Conservation (phyloP, 352 stramenopile genomes). For the Phytophthora brassicae region DNA sequence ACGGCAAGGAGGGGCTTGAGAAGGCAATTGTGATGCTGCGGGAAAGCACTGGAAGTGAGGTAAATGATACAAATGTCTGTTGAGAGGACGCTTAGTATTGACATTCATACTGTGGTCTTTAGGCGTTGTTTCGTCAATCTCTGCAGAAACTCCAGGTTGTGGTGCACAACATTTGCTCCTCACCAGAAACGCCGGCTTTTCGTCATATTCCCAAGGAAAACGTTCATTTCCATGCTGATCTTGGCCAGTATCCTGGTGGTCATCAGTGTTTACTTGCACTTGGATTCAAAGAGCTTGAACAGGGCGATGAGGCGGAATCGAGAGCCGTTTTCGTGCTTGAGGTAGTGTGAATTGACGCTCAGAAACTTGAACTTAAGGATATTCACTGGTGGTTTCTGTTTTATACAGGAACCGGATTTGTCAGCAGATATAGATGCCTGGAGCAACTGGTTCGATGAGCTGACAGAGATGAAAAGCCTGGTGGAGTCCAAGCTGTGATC, state of each 20-base stretch:
- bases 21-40: slow-evolving; percentile 43
- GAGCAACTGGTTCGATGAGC: slow-evolving; percentile 79
- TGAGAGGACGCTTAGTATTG: not conserved
- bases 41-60: slow-evolving; percentile 40
- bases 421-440: slow-evolving; percentile 73
- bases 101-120: not conserved
- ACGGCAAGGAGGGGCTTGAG: slow-evolving; percentile 46
- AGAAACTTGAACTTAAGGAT: not conserved
- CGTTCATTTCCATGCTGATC: slow-evolving; percentile 59
- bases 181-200: slow-evolving; percentile 69
- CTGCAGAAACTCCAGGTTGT: slow-evolving; percentile 56
- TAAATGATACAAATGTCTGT: slow-evolving; percentile 6
- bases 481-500: slow-evolving; percentile 38
- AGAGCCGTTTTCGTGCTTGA: slow-evolving; percentile 67
- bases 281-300: slow-evolving; percentile 66
- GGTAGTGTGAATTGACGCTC: slow-evolving; percentile 21
- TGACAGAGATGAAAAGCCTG: slow-evolving; percentile 69
- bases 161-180: slow-evolving; percentile 65
- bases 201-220: slow-evolving; percentile 80
- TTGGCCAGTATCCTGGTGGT: slow-evolving; percentile 66
- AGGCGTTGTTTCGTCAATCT: slow-evolving; percentile 39
- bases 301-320: slow-evolving; percentile 37
- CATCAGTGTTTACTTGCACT: slow-evolving; percentile 68
- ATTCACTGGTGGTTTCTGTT: not conserved
- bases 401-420: slow-evolving; percentile 71